Conservation (phyloP, 176 grass and related monocot genomes). For the Aechmea fasciata region DNA sequence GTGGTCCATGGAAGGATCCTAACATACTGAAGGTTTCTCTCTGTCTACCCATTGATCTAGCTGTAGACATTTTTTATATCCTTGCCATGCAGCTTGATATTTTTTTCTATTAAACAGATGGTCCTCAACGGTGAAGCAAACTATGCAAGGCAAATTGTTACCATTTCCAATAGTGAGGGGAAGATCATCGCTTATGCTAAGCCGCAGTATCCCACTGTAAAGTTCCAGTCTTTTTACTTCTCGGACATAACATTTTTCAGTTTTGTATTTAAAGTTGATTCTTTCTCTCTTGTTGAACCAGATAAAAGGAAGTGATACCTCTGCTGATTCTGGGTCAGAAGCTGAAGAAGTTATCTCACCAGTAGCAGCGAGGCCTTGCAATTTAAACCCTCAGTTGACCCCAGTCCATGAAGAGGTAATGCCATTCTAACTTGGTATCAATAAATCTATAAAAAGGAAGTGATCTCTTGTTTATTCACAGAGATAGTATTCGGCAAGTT, state of each 20-base stretch:
- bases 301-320: slow-evolving; percentile 63
- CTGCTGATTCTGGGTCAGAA: slow-evolving; percentile 69
- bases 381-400: slow-evolving; percentile 34
- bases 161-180: slow-evolving; percentile 37
- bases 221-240: slow-evolving; percentile 10
- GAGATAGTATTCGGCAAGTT: no score
- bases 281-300: slow-evolving; percentile 23
- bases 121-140: slow-evolving; percentile 80
- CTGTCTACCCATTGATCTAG: neutral
- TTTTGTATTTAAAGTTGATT: slow-evolving; percentile 15
- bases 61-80: slow-evolving; percentile 5
- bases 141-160: slow-evolving; percentile 53
- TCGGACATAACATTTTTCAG: neutral
- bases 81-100: slow-evolving; percentile 17
- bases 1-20: slow-evolving; percentile 86
- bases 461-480: neutral
- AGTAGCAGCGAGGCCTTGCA: slow-evolving; percentile 20
- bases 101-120: slow-evolving; percentile 32
- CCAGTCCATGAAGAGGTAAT: slow-evolving; percentile 75
- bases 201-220: slow-evolving; percentile 40
- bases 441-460: neutral
- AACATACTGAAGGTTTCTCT: slow-evolving; percentile 61
- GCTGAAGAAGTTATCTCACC: slow-evolving; percentile 51
- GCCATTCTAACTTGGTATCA: neutral
- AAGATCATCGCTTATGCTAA: slow-evolving; percentile 52